Conservation (phyloP, 2,329 filamentous ascomycete species). For the Capronia americana region DNA sequence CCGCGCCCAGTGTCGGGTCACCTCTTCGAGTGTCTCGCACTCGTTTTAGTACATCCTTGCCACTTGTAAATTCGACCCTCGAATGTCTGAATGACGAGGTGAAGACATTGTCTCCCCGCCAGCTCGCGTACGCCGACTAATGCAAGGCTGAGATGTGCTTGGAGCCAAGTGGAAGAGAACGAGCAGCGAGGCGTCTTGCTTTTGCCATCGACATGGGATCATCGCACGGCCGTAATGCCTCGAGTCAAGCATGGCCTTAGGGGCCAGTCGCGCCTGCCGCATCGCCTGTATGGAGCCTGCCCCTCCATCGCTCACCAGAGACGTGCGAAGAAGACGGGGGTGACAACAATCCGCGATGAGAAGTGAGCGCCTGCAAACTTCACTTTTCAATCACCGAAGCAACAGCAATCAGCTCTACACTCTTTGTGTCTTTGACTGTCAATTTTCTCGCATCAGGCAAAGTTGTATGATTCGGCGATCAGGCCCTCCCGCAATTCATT, state of each 20-base stretch:
- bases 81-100: not conserved
- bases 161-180: not conserved
- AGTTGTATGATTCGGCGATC: constrained; percentile 8
- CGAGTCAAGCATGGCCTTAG: not conserved
- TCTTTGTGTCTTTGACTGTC: constrained; percentile 4
- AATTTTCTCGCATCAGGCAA: constrained; percentile 3
- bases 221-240: not conserved
- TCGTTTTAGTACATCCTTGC: not conserved
- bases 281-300: not conserved
- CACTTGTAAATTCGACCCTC: constrained; percentile 2
- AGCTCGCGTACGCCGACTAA: not conserved
- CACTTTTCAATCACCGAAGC: not conserved
- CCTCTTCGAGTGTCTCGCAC: not conserved
- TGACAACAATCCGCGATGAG: not conserved
- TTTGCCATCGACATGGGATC: not conserved
- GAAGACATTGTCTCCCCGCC: not conserved
- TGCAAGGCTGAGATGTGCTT: constrained; percentile 1
- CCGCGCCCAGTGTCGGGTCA: not conserved
- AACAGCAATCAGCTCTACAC: not conserved
- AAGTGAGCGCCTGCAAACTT: not conserved
- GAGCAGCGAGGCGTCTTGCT: not conserved
- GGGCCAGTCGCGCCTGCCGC: constrained; percentile 4
- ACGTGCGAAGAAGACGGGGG: not conserved
- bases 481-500: not conserved
- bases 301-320: not conserved